phyloP scores from a whole-genome alignment of 2,329 filamentous ascomycete genomes.

The Bipolaris oryzae region DNA sequence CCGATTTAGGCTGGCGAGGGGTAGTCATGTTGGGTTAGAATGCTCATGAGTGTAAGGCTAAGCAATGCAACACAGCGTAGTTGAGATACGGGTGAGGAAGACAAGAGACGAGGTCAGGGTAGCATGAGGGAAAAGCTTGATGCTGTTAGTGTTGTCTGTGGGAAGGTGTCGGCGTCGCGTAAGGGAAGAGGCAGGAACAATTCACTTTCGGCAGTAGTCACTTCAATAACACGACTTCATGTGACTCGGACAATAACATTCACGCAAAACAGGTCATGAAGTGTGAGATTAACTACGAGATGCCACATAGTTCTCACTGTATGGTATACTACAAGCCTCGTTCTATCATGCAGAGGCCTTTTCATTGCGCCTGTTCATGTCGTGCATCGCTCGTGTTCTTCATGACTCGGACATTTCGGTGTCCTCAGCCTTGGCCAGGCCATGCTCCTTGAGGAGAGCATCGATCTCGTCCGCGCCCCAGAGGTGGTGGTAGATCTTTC shows the following conservation, averaged over 20 bases:
- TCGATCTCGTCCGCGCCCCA: constrained; percentile 98
- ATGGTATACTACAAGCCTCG: constrained; percentile 42
- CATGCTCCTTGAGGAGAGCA: constrained; percentile 90
- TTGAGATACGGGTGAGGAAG: constrained; percentile 2
- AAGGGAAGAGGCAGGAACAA: constrained; percentile 2
- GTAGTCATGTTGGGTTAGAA: constrained; percentile 34
- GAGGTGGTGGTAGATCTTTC: constrained; percentile 96
- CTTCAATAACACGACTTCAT: not conserved
- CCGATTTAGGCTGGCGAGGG: constrained; percentile 19
- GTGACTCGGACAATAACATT: not conserved
- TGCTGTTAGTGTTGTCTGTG: not conserved
- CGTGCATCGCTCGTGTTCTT: constrained; percentile 30
- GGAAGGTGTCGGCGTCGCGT: not conserved
- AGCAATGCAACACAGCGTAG: constrained; percentile 27
- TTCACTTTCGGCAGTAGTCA: not conserved
- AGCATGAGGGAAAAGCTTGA: not conserved
- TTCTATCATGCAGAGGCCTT: constrained; percentile 36
- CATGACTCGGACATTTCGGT: constrained; percentile 46
- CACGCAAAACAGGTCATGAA: constrained; percentile 26
- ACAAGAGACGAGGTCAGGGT: constrained; percentile 12
- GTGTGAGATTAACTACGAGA: constrained; percentile 34
- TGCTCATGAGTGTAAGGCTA: constrained; percentile 21
- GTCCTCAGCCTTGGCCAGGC: constrained; percentile 72
- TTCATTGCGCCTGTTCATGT: constrained; percentile 29
- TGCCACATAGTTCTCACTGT: constrained; percentile 36